phyloP scores from a whole-genome alignment of 306 rosid species.

The Lithocarpus polystachyus region DNA sequence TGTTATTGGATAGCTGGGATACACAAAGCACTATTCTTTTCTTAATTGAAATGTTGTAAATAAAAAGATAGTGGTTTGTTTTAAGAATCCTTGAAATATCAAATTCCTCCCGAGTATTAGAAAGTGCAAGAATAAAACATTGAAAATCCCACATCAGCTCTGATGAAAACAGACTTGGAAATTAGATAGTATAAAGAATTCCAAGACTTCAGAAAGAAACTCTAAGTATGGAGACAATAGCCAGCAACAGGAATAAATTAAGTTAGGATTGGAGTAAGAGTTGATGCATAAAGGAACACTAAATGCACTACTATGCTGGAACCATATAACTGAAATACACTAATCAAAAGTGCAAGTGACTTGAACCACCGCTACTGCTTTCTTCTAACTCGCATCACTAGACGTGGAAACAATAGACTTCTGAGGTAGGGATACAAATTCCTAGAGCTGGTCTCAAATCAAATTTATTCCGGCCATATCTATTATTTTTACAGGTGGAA shows the following conservation, averaged over 20 bases:
- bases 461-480: neutral
- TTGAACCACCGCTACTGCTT: neutral
- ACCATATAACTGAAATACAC: neutral
- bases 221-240: neutral
- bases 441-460: neutral
- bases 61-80: neutral
- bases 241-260: neutral
- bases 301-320: neutral
- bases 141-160: neutral
- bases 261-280: neutral
- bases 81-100: constrained; percentile 4
- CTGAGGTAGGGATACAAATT: neutral
- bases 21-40: neutral
- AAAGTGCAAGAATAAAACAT: constrained; percentile 20
- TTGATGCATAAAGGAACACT: neutral
- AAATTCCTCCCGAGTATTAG: constrained; percentile 26
- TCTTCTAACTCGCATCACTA: neutral
- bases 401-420: neutral
- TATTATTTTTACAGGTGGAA: neutral
- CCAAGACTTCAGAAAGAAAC: constrained; percentile 1
- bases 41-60: neutral
- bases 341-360: neutral
- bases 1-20: neutral
- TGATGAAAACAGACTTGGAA: constrained; percentile 7
- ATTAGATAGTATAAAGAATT: constrained; percentile 27